A percentile compares a stretch with the other conserved stretches of the same genome.
Evolutionary conservation across 495 filamentous ascomycete genomes (phyloP).

Genomic region (Pseudoneurospora amorphoporcata): DNA sequence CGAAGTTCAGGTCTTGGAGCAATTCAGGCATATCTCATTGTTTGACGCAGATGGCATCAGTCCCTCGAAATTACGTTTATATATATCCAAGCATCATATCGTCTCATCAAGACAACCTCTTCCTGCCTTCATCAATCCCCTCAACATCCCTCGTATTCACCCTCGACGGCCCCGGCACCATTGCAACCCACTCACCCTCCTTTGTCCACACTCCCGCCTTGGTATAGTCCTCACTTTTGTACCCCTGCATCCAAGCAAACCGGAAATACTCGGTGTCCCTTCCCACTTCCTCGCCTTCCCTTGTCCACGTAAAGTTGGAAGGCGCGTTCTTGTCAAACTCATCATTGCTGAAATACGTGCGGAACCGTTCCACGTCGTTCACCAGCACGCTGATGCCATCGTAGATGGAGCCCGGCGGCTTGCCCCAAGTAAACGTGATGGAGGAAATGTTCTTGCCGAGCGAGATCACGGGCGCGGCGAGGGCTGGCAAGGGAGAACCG

Average conservation of each 20-base stretch:
- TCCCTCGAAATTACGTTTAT: no score
- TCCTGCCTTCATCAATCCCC: neutral
- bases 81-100: neutral
- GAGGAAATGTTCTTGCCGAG: slow-evolving; percentile 21
- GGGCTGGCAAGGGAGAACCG: slow-evolving; percentile 55
- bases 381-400: slow-evolving; percentile 82
- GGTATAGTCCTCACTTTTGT: slow-evolving; percentile 61
- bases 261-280: slow-evolving; percentile 71
- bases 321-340: slow-evolving; percentile 22
- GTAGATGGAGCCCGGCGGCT: slow-evolving; percentile 49
- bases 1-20: no score
- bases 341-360: slow-evolving; percentile 45
- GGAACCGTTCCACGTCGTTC: slow-evolving; percentile 86
- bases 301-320: slow-evolving; percentile 35
- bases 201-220: slow-evolving; percentile 67
- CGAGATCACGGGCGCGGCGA: slow-evolving; percentile 40
- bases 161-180: slow-evolving; percentile 36
- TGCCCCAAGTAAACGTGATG: slow-evolving; percentile 46
- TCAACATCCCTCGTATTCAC: slow-evolving; percentile 17
- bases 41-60: no score
- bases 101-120: neutral
- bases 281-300: slow-evolving; percentile 27
- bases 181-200: slow-evolving; percentile 58
- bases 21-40: no score
- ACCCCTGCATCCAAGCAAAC: slow-evolving; percentile 70